A percentile compares a stretch with the other conserved stretches of the same genome.
phyloP scores from a whole-genome alignment of 2,329 filamentous ascomycete species.

The Dactylellina drechsleri region DNA sequence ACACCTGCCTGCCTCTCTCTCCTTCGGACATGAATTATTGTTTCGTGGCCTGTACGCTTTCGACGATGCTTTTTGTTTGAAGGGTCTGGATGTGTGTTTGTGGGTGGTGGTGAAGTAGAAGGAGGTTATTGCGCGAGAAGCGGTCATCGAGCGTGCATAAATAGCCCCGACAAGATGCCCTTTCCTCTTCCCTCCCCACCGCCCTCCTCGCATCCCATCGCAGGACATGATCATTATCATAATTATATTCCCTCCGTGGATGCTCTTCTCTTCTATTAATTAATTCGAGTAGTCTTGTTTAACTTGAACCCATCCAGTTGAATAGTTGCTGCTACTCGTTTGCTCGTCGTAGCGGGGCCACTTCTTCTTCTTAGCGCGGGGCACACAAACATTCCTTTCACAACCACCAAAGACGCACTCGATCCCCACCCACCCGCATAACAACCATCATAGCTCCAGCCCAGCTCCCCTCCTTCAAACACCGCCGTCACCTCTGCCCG shows the following conservation, averaged over 20 bases:
- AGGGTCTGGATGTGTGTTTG: too few species aligned
- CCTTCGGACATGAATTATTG: background rate
- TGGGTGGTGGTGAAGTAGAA: too few species aligned
- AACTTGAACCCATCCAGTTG: too few species aligned
- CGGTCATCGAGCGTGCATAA: constrained; percentile 27
- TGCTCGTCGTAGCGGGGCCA: constrained; percentile 20
- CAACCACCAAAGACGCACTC: background rate
- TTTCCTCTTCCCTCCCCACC: constrained; percentile 1
- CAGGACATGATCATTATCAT: too few species aligned
- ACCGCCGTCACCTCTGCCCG: background rate
- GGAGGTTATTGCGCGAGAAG: constrained; percentile 5
- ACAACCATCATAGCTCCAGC: too few species aligned
- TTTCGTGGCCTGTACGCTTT: constrained; percentile 39
- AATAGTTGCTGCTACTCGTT: too few species aligned
- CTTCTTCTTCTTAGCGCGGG: constrained; percentile 3
- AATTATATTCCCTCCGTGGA: too few species aligned
- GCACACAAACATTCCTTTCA: constrained; percentile 4
- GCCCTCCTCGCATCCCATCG: too few species aligned
- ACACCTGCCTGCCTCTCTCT: background rate
- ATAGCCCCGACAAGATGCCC: constrained; percentile 25
- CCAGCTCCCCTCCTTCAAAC: background rate
- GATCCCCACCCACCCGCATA: background rate
- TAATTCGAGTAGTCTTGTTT: too few species aligned
- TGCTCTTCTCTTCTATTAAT: too few species aligned
- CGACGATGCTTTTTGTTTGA: constrained; percentile 1